Percentiles rank a stretch among this genome's conserved stretches.
phyloP scores from a whole-genome alignment of 169 alveolate genomes.

The Plasmodium malariae region DNA sequence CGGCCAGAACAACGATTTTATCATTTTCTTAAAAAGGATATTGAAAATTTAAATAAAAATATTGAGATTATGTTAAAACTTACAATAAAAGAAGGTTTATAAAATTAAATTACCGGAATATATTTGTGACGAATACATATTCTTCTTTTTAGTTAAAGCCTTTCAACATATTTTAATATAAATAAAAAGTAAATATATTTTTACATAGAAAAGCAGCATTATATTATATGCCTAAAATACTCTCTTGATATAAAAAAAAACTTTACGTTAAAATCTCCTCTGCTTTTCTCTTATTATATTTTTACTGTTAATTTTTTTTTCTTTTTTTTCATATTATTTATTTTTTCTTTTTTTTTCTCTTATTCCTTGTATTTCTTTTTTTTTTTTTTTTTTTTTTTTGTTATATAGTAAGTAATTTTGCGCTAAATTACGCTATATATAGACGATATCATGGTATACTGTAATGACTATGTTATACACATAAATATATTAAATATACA shows the following conservation, averaged over 20 bases:
- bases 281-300: background rate
- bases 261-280: background rate
- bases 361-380: background rate
- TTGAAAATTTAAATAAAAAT: background rate
- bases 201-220: background rate
- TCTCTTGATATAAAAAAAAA: background rate
- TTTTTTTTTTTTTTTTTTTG: background rate
- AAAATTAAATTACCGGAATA: constrained; percentile 1
- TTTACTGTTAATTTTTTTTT: background rate
- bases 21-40: constrained; percentile 1
- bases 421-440: too few relatives aligned
- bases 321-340: background rate
- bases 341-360: background rate
- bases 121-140: constrained; percentile 2
- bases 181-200: constrained; percentile 7
- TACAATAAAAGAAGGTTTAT: background rate
- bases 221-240: background rate
- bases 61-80: constrained; percentile 1
- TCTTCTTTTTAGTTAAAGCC: constrained; percentile 2
- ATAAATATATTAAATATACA: too few relatives aligned
- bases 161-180: background rate
- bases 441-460: too few relatives aligned
- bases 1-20: constrained; percentile 62
- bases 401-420: background rate
- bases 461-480: too few relatives aligned